Evolutionary conservation across 2,329 filamentous ascomycete species (phyloP).

Genomic region (Colletotrichum incanum): DNA sequence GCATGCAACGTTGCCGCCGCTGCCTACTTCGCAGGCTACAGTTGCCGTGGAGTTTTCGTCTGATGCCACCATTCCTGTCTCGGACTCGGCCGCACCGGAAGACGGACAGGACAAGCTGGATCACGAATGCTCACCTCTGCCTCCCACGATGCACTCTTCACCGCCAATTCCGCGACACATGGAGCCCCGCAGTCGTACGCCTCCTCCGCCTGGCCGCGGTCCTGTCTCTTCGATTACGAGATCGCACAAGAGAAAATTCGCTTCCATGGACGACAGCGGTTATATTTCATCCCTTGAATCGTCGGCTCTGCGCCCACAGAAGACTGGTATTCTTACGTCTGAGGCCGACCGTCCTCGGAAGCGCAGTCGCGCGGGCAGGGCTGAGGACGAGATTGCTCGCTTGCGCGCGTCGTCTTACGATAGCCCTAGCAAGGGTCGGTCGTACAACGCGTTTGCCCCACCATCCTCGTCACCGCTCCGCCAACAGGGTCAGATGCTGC

Average conservation of each 20-base stretch:
- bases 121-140: conserved; percentile 77
- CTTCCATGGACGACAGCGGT: conserved; percentile 90
- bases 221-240: conserved; percentile 74
- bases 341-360: conserved; percentile 87
- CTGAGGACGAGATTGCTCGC: conserved; percentile 95
- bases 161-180: conserved; percentile 80
- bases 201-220: conserved; percentile 77
- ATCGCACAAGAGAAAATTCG: conserved; percentile 82
- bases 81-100: conserved; percentile 73
- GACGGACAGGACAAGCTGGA: conserved; percentile 64
- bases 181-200: conserved; percentile 78
- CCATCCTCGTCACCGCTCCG: conserved; percentile 80
- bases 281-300: conserved; percentile 98
- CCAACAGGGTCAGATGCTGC: conserved; percentile 74
- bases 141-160: conserved; percentile 86
- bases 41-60: conserved; percentile 77
- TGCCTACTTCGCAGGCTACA: conserved; percentile 57
- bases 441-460: conserved; percentile 66
- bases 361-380: conserved; percentile 71
- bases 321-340: conserved; percentile 78
- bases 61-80: conserved; percentile 83
- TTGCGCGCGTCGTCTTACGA: conserved; percentile 94
- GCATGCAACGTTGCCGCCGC: conserved; percentile 57
- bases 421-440: conserved; percentile 83
- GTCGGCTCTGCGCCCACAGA: conserved; percentile 82